A percentile compares a stretch with the other conserved stretches of the same genome.
These are phyloP conservation scores for Lepidium didymum DNA, from an alignment of 345 rosid genomes.

Conservation along the genomic window DNA sequence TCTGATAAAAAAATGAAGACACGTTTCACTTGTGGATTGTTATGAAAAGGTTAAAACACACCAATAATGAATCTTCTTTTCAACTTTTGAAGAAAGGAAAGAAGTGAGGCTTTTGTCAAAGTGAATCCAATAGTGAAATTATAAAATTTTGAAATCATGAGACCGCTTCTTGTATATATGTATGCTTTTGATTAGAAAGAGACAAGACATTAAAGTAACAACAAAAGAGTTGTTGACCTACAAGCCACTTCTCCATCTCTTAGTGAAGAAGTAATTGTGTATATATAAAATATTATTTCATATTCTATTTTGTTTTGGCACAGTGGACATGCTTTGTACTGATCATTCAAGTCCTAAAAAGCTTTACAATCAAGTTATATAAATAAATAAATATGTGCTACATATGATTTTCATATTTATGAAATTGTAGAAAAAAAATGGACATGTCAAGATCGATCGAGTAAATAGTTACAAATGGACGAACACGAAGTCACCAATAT, in stretches of 20 bases:
- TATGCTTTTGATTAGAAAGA: constrained; percentile 22
- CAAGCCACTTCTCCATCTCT: constrained; percentile 24
- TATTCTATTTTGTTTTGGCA: not conserved
- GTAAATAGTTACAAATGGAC: not conserved
- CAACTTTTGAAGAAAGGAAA: not conserved
- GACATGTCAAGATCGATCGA: not conserved
- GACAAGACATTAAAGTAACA: constrained; percentile 19
- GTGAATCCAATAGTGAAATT: constrained; percentile 19
- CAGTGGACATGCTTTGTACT: not conserved
- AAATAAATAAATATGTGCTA: not conserved
- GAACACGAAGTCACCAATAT: not conserved
- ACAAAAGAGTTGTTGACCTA: constrained; percentile 19
- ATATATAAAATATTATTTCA: not conserved
- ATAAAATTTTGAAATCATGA: not conserved
- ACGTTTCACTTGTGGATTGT: constrained; percentile 21
- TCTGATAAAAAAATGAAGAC: not conserved
- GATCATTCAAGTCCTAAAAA: not conserved
- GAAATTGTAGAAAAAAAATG: not conserved
- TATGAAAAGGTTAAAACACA: not conserved
- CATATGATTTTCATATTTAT: not conserved
- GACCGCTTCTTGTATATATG: constrained; percentile 4
- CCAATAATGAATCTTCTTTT: constrained; percentile 16
- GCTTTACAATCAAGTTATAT: not conserved
- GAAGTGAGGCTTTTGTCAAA: constrained; percentile 12
- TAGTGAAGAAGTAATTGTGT: constrained; percentile 24